These are phyloP conservation scores for Aspergillus leporis DNA, from an alignment of 495 filamentous ascomycete species.

Conservation along the genomic window DNA sequence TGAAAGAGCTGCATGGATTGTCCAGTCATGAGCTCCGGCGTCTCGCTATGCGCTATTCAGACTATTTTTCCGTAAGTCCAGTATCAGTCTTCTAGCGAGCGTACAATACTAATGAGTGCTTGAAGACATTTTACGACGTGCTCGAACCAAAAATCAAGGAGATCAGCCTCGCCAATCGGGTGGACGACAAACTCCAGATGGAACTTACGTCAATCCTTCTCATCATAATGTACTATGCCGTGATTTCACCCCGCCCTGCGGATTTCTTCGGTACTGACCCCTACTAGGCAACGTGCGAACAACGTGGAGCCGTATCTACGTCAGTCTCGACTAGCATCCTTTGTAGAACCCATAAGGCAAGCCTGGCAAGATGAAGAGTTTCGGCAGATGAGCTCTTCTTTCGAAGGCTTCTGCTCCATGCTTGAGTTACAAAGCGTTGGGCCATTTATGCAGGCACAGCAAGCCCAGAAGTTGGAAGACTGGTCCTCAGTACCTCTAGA, in stretches of 20 bases:
- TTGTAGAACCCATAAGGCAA: constrained; percentile 74
- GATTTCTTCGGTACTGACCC: constrained; percentile 15
- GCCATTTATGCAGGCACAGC: constrained; percentile 70
- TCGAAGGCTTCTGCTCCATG: constrained; percentile 75
- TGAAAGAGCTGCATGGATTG: constrained; percentile 79
- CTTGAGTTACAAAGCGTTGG: constrained; percentile 78
- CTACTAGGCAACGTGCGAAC: constrained; percentile 69
- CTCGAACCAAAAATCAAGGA: constrained; percentile 81
- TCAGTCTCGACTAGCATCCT: constrained; percentile 63
- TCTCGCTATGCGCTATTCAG: constrained; percentile 85
- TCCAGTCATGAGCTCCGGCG: constrained; percentile 85
- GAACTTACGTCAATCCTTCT: constrained; percentile 73
- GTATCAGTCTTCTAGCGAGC: neutral
- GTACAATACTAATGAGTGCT: constrained; percentile 10
- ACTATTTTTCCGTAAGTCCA: constrained; percentile 69
- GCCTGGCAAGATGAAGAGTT: constrained; percentile 78
- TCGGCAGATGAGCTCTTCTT: constrained; percentile 67
- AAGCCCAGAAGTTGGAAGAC: constrained; percentile 75
- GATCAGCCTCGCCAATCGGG: constrained; percentile 67
- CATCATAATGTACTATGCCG: constrained; percentile 72
- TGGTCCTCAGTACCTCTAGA: constrained; percentile 80
- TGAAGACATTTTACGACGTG: constrained; percentile 77
- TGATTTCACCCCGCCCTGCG: neutral
- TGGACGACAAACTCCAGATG: constrained; percentile 75
- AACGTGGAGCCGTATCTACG: constrained; percentile 68